Percentiles rank a stretch among this genome's conserved stretches.
Conservation (phyloP, 306 rosid genomes). For the Cicer chorassanicum region DNA sequence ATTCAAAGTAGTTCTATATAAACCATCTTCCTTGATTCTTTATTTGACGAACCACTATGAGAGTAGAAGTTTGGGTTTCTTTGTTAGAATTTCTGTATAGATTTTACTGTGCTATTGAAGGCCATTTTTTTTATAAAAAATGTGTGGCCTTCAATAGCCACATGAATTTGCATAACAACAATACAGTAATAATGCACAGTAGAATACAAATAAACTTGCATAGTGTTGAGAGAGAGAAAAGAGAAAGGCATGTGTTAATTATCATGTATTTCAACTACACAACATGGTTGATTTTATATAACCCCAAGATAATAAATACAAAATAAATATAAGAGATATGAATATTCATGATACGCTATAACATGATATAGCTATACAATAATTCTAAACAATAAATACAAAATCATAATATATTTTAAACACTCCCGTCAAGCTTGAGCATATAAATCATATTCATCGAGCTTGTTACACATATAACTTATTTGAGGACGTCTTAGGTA, state of each 20-base stretch:
- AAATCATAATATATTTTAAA: too few relatives aligned
- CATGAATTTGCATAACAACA: conserved; percentile 38
- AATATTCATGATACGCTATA: too few relatives aligned
- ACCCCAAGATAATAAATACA: neutral
- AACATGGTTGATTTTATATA: neutral
- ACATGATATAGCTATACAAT: too few relatives aligned
- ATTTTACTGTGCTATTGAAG: conserved; percentile 13
- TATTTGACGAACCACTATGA: conserved; percentile 30
- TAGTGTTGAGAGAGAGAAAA: conserved; percentile 13
- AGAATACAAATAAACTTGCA: conserved; percentile 31
- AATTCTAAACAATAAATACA: too few relatives aligned
- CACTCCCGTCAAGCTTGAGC: too few relatives aligned
- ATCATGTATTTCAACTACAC: neutral
- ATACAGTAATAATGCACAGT: neutral
- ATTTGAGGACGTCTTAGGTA: too few relatives aligned
- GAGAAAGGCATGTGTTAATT: neutral
- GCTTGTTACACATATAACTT: too few relatives aligned
- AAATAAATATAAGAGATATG: neutral
- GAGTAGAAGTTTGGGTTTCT: conserved; percentile 4
- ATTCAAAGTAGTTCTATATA: conserved; percentile 21
- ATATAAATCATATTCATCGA: too few relatives aligned
- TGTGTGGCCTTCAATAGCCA: neutral
- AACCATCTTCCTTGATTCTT: conserved; percentile 32
- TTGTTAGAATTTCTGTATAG: conserved; percentile 23
- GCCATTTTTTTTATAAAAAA: neutral